Evolutionary conservation across 352 stramenopile genomes (phyloP), one percentile per base, ranked within the genome.

Genomic region (Phytopythium aichiense): DNA sequence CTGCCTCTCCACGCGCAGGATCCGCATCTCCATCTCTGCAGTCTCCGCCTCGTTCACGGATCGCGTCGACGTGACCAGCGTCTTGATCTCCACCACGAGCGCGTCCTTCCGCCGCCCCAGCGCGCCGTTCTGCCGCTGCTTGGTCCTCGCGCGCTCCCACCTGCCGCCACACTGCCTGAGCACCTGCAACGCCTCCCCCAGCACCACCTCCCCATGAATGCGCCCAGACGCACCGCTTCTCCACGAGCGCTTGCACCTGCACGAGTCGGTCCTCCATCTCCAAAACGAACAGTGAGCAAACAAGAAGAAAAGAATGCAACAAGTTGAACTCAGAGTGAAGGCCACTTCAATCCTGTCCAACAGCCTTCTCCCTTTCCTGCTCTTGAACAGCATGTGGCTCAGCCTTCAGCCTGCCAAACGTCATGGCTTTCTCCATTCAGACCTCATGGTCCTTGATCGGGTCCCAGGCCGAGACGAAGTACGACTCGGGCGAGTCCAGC

Each of bases 401-500:
- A 46, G 16, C 9, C n/a, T 0, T 8, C 13, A 22, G 22, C 40
- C 40, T 46, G 37, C 16, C 11, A 15, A 42, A 50, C 43, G 43
- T 28, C 20, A 50, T 50, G 23, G 4, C 18, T 50, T 53, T 8
- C 46, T 53, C 25, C 25, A n/a, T 54, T 68, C 72, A 77, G 37
- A 81, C 63, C 6, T 64, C 67, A 30, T 83, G 69, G 15, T 67
- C 58, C 61, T 76, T 81, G 69, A 76, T 75, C 4, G 77, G 75
- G 46, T 87, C 77, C 77, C 77, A 87, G 16, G 65, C 61, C 5
- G 65, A 76, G 31, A 75, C 56, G 31, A 82, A 48, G 62, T 85
- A 78, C 43, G 74, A 68, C n/a, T 86, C 77, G 22, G 82, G 51
- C 6, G 65, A 67, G 13, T 79, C 73, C 0, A 89, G 64, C 18